Conservation (phyloP, 352 stramenopile genomes). For the Albugo candida region DNA sequence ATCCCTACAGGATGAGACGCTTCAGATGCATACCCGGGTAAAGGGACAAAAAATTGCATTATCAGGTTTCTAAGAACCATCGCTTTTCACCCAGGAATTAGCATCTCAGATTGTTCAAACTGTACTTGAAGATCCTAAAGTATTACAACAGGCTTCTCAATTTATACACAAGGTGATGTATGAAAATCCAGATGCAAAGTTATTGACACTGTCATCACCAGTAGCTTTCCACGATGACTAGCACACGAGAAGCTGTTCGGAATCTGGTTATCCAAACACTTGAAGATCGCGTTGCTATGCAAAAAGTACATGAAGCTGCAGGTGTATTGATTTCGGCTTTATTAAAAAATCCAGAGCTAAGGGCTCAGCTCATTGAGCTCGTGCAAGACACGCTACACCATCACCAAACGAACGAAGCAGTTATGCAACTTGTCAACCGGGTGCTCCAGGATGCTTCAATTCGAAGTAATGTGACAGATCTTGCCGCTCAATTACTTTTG, state of each 20-base stretch:
- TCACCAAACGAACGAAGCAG: too few species aligned
- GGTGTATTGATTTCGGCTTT: conserved; percentile 19
- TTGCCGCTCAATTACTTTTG: conserved; percentile 41
- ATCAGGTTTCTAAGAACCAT: not conserved
- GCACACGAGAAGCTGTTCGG: conserved; percentile 29
- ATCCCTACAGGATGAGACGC: conserved; percentile 67
- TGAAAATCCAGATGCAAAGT: conserved; percentile 1
- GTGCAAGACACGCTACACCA: conserved; percentile 4
- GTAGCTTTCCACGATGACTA: conserved; percentile 54
- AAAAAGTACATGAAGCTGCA: conserved; percentile 21
- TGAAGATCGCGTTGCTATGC: conserved; percentile 33
- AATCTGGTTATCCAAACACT: conserved; percentile 32
- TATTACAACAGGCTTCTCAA: conserved; percentile 51
- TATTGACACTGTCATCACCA: too few species aligned
- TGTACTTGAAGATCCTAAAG: conserved; percentile 67
- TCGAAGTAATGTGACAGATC: conserved; percentile 27
- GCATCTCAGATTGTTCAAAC: conserved; percentile 76
- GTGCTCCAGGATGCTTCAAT: conserved; percentile 21
- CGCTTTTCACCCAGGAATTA: conserved; percentile 15
- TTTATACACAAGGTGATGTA: conserved; percentile 41
- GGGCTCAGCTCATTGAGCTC: conserved; percentile 1
- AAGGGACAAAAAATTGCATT: not conserved
- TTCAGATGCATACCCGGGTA: conserved; percentile 37
- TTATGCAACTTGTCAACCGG: not conserved
- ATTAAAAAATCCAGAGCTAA: conserved; percentile 15